These are phyloP conservation scores for Boletus reticuloceps DNA, from an alignment of 768 basidiomycete species.

Conservation along the genomic window DNA sequence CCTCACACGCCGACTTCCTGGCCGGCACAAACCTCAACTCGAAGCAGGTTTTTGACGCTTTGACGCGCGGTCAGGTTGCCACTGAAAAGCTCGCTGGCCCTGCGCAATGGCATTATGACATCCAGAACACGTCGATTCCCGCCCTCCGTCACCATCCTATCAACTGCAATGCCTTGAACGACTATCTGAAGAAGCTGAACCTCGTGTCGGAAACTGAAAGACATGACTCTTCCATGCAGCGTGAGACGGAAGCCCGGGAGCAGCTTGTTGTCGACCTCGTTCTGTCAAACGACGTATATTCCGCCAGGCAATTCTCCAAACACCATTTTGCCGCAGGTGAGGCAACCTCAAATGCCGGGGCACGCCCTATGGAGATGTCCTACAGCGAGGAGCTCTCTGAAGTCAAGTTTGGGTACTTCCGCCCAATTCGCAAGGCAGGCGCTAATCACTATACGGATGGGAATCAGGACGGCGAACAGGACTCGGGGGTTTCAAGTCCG, in stretches of 20 bases:
- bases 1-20: conserved; percentile 56
- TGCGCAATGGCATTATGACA: conserved; percentile 54
- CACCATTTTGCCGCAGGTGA: neutral
- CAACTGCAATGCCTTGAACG: conserved; percentile 34
- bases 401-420: conserved; percentile 61
- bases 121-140: conserved; percentile 43
- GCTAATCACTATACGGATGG: conserved; percentile 28
- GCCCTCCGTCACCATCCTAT: conserved; percentile 39
- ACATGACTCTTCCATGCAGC: conserved; percentile 39
- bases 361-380: conserved; percentile 40
- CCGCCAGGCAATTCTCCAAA: conserved; percentile 40
- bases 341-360: conserved; percentile 6
- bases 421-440: conserved; percentile 39
- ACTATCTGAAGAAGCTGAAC: conserved; percentile 44
- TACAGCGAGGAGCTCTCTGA: conserved; percentile 55
- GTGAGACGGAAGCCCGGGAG: conserved; percentile 55
- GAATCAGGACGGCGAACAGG: conserved; percentile 14
- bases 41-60: conserved; percentile 49
- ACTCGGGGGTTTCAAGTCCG: conserved; percentile 33
- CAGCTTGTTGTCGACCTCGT: conserved; percentile 62
- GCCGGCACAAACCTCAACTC: conserved; percentile 52
- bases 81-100: conserved; percentile 34
- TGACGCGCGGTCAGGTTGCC: conserved; percentile 48
- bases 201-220: conserved; percentile 37
- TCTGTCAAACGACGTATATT: conserved; percentile 58